Percentiles rank a stretch among this genome's conserved stretches.
phyloP scores from a whole-genome alignment of 768 basidiomycete species.

The Mycena epipterygia region DNA sequence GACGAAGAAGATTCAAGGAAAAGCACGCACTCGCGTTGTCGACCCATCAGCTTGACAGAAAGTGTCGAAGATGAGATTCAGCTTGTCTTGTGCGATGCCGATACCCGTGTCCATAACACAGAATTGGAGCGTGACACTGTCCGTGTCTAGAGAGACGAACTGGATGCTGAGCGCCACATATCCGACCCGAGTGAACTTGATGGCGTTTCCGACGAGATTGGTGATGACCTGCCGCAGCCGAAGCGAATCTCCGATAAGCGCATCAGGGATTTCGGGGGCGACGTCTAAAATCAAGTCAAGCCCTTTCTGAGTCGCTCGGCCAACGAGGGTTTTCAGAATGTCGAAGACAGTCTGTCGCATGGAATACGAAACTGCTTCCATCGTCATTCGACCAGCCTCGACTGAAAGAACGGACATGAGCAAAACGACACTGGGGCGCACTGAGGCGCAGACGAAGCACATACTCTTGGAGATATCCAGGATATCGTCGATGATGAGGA shows the following conservation, averaged over 20 bases:
- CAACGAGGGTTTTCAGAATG: conserved; percentile 97
- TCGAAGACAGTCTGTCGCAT: conserved; percentile 97
- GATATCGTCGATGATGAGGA: conserved; percentile 99
- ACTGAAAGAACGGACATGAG: conserved; percentile 56
- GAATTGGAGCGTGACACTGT: conserved; percentile 93
- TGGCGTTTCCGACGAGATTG: conserved; percentile 94
- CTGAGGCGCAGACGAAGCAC: conserved; percentile 46
- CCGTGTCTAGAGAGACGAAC: conserved; percentile 82
- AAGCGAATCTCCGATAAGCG: conserved; percentile 96
- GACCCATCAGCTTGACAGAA: conserved; percentile 99
- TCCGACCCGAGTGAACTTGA: conserved; percentile 96
- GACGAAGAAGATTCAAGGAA: background rate
- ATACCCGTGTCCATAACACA: conserved; percentile 99
- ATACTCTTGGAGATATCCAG: conserved; percentile 99
- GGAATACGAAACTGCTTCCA: conserved; percentile 99
- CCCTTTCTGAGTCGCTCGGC: conserved; percentile 96
- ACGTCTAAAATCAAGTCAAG: conserved; percentile 97
- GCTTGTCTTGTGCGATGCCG: conserved; percentile 97
- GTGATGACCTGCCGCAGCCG: conserved; percentile 96
- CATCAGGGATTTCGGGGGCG: conserved; percentile 95
- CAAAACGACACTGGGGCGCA: background rate
- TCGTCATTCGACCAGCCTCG: conserved; percentile 99
- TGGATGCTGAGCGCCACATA: conserved; percentile 92
- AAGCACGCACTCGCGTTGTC: conserved; percentile 82
- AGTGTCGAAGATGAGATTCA: conserved; percentile 98